Evolutionary conservation across 306 rosid species (phyloP).

Genomic region (Dalbergia oliveri): DNA sequence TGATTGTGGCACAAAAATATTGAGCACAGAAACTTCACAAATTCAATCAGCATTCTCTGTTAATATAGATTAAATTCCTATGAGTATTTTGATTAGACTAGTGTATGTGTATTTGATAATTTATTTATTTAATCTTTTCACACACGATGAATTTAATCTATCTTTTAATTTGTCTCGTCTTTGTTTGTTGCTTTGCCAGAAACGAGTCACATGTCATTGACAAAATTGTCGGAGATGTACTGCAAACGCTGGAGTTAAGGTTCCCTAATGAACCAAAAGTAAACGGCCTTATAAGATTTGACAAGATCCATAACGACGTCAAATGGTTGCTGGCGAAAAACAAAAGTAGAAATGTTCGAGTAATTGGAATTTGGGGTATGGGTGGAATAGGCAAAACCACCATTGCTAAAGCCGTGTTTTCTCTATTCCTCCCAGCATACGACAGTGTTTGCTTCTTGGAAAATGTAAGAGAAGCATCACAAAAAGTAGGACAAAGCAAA

Average conservation of each 20-base stretch:
- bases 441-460: slow-evolving; percentile 9
- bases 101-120: no score
- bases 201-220: background rate
- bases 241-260: background rate
- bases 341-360: no score
- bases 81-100: no score
- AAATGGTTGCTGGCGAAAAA: background rate
- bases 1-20: no score
- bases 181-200: background rate
- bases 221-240: slow-evolving; percentile 10
- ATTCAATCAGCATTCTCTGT: no score
- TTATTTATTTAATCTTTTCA: background rate
- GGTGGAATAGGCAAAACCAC: slow-evolving; percentile 42
- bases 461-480: slow-evolving; percentile 23
- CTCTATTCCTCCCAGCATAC: background rate
- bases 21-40: no score
- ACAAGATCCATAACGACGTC: background rate
- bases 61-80: no score
- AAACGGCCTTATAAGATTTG: background rate
- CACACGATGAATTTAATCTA: no score
- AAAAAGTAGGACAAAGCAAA: background rate
- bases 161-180: background rate
- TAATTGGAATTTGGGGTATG: slow-evolving; percentile 49
- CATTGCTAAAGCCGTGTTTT: slow-evolving; percentile 17
- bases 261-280: background rate